Conservation (phyloP, 169 alveolate genomes). For the Neospora caninum region DNA sequence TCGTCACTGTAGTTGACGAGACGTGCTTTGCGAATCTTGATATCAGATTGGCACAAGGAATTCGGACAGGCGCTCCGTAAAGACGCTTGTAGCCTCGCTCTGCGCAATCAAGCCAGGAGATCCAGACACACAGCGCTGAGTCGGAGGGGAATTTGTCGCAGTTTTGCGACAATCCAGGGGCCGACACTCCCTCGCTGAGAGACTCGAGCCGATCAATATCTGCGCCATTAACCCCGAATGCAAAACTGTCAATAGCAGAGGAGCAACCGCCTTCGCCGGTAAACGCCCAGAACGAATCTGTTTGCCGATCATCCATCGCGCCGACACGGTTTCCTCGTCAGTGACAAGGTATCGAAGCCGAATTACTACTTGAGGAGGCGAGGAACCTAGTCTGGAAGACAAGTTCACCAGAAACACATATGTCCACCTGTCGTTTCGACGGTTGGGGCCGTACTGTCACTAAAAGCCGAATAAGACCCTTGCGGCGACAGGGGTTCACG, state of each 20-base stretch:
- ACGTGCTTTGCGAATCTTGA: background rate
- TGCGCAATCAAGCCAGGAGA: conserved; percentile 14
- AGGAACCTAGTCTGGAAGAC: background rate
- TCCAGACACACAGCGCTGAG: background rate
- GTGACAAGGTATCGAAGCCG: background rate
- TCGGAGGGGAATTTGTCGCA: background rate
- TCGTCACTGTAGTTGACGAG: background rate
- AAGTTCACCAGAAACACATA: too few species aligned
- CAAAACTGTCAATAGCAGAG: background rate
- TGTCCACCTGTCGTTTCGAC: too few species aligned
- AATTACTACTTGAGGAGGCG: background rate
- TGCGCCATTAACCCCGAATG: background rate
- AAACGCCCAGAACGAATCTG: conserved; percentile 5
- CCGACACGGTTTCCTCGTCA: background rate
- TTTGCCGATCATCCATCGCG: conserved; percentile 13
- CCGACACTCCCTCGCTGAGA: background rate
- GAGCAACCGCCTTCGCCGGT: conserved; percentile 9
- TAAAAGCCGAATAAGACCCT: too few species aligned
- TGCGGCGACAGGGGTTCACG: too few species aligned
- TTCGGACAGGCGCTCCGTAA: conserved; percentile 3
- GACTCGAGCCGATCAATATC: background rate
- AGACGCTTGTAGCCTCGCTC: conserved; percentile 32
- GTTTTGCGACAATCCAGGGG: background rate
- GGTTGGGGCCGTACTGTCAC: too few species aligned
- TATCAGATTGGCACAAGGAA: background rate